phyloP scores from a whole-genome alignment of 2,329 filamentous ascomycete genomes.

The Penicillium sp. region DNA sequence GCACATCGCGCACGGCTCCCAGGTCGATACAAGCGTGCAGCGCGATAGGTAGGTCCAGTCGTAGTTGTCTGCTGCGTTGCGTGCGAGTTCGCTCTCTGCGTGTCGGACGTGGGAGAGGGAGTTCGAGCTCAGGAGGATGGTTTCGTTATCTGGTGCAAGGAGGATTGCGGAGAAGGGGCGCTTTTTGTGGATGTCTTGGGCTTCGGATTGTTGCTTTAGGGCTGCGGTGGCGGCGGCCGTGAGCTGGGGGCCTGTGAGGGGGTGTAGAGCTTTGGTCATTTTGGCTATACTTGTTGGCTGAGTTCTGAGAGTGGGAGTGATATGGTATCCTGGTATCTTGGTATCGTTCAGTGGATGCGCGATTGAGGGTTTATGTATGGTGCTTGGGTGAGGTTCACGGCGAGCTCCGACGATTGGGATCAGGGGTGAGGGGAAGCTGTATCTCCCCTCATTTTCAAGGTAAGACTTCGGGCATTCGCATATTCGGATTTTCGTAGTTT shows the following conservation, averaged over 20 bases:
- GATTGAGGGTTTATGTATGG: background rate
- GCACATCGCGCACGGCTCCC: slow-evolving; percentile 60
- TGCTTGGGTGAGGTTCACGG: slow-evolving; percentile 5
- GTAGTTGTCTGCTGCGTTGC: slow-evolving; percentile 52
- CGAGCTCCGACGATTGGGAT: slow-evolving; percentile 16
- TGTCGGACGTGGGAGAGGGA: slow-evolving; percentile 57
- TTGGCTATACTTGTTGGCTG: background rate
- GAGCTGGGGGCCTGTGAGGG: slow-evolving; percentile 43
- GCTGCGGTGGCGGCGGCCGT: slow-evolving; percentile 41
- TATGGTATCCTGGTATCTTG: background rate
- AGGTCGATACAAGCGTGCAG: slow-evolving; percentile 55
- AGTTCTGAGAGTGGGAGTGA: background rate
- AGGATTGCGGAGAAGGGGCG: slow-evolving; percentile 54
- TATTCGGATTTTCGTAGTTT: background rate
- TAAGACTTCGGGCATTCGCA: background rate
- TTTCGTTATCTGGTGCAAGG: slow-evolving; percentile 53
- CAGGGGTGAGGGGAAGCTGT: slow-evolving; percentile 6
- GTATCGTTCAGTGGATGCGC: background rate
- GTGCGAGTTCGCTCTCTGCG: slow-evolving; percentile 53
- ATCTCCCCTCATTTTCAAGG: slow-evolving; percentile 8
- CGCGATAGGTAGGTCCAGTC: slow-evolving; percentile 50
- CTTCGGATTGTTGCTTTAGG: slow-evolving; percentile 47
- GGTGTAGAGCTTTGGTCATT: slow-evolving; percentile 7
- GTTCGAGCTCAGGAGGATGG: slow-evolving; percentile 51
- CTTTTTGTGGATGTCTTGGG: slow-evolving; percentile 47